Base-by-base conservation (phyloP, 2,329 filamentous ascomycete species). In the Penicillium paneum region DNA sequence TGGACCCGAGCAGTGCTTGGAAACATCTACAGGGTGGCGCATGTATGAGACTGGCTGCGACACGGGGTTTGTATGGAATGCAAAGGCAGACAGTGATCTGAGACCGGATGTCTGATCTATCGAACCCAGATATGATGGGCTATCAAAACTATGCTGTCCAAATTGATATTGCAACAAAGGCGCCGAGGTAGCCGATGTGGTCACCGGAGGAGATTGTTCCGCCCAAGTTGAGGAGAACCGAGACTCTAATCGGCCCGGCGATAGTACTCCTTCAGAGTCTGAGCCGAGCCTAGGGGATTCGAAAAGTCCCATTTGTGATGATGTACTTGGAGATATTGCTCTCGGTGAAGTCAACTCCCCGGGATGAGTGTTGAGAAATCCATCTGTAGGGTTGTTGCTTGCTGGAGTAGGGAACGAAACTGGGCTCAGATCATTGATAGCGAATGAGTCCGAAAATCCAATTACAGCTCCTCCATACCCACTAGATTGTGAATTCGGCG, bases 31-130 rank as follows among this genome's bases (percentile, higher is more conserved):
- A 5, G 67, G 57, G 15, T 68, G 66, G 7, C 67, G 70, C 34
- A 72, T 57, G 46, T 69, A 75, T 1, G 74, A 74, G 3, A 71
- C 64, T 31, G 70, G 68, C 43, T 70, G 68, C 3, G 71, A 67
- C 4, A 72, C 67, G 1, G 65, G 60, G 40, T 61, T 68, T 29
- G 67, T 59, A 24, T 69, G 66, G 24, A 72, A 69, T n/a, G 55
- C 58, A 40, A 73, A 70, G 7, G 62, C 54, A 17, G 65, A 59
- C 4, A 71, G 55, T n/a, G 62, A 60, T 3, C 61, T 52, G 19
- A 70, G 57, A 19, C 61, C 64, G 1, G 66, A 64, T 26, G 49
- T 66, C 17, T 64, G 63, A 36, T 67, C 65, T 4, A 59, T 59
- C 1, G 64, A 57, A 2, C 64, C 56, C 1, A 65, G 60, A 32